Conservation (phyloP, 768 basidiomycete species). For the Tylopilus sp. region DNA sequence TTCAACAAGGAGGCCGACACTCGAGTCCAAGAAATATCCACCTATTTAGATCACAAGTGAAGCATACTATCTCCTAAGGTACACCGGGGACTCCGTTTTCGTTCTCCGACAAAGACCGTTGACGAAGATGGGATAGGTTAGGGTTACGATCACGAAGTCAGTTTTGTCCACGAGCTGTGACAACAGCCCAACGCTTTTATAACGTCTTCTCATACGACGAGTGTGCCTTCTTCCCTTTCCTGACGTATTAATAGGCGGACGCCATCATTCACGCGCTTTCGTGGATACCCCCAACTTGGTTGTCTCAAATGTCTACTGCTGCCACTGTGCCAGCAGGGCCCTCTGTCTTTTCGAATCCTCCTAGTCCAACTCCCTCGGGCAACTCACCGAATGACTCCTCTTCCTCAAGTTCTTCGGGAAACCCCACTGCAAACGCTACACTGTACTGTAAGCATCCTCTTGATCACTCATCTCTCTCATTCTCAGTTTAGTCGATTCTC, state of each 20-base stretch:
- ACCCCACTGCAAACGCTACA: conserved; percentile 20
- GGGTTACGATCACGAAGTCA: background rate
- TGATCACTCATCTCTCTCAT: background rate
- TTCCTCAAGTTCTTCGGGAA: background rate
- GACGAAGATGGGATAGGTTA: background rate
- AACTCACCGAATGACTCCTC: background rate
- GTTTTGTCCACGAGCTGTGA: background rate
- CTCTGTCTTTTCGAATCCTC: background rate
- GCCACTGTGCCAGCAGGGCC: background rate
- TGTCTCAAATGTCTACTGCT: conserved; percentile 11
- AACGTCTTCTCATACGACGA: background rate
- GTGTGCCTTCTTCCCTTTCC: background rate
- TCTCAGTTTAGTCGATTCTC: conserved; percentile 11
- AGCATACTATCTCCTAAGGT: too few relatives aligned
- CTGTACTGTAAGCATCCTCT: conserved; percentile 25
- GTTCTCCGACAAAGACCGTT: background rate
- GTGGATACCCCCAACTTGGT: background rate
- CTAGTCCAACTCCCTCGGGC: background rate
- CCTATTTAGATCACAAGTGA: too few relatives aligned
- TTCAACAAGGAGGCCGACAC: background rate
- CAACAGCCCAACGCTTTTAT: background rate
- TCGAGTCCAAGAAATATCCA: too few relatives aligned
- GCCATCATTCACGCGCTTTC: background rate
- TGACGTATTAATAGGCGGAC: conserved; percentile 20
- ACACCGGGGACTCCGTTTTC: too few relatives aligned